These are phyloP conservation scores for Chlamydomonas schloesseri DNA, from an alignment of 139 green algal genomes.

Conservation along the genomic window DNA sequence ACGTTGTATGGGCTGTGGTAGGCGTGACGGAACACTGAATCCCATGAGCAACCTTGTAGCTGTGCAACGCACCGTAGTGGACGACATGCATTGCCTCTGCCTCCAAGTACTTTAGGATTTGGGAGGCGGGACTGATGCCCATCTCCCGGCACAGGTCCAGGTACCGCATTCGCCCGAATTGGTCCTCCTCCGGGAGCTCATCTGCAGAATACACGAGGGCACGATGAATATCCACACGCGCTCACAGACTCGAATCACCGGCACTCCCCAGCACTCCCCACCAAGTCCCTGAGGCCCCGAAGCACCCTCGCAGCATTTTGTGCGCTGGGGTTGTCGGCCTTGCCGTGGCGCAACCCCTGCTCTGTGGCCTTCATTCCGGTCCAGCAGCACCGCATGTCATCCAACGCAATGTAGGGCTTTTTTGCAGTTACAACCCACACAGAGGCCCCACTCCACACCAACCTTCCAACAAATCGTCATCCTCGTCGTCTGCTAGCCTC, in stretches of 20 bases:
- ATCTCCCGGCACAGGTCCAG: slow-evolving; percentile 52
- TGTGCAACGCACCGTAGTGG: slow-evolving; percentile 56
- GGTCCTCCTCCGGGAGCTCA: slow-evolving; percentile 58
- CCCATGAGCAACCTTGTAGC: too few species aligned
- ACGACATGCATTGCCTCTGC: slow-evolving; percentile 60
- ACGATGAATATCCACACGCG: too few species aligned
- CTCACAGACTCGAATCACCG: too few species aligned
- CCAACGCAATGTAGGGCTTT: not conserved
- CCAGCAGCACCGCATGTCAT: not conserved
- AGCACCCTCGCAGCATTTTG: too few species aligned
- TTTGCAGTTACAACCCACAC: too few species aligned
- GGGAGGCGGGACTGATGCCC: slow-evolving; percentile 51
- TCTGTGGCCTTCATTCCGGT: too few species aligned
- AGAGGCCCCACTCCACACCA: not conserved
- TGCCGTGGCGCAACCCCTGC: too few species aligned
- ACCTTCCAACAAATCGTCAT: slow-evolving; percentile 49
- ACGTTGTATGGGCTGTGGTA: too few species aligned
- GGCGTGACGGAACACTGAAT: too few species aligned
- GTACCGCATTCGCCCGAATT: slow-evolving; percentile 56
- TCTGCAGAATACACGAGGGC: slow-evolving; percentile 1
- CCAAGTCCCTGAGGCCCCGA: too few species aligned
- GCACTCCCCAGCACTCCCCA: too few species aligned
- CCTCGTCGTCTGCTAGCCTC: slow-evolving; percentile 25
- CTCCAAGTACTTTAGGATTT: slow-evolving; percentile 67
- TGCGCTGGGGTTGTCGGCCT: too few species aligned